Evolutionary conservation across 129 eudicot genomes (phyloP), one percentile per base, ranked within the genome.

Genomic region (Silybum marianum): DNA sequence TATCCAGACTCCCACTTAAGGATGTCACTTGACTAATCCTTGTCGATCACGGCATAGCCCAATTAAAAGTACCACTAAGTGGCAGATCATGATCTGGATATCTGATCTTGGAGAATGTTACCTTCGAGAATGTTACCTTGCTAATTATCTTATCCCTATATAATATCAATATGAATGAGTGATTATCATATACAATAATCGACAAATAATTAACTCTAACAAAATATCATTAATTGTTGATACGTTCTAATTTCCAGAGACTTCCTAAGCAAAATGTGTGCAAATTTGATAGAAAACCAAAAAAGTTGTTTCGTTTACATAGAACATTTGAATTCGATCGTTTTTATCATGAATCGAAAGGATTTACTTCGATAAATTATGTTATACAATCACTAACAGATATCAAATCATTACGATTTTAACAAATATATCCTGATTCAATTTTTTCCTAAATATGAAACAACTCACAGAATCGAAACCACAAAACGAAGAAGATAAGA

Each of bases 341-440:
- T 32, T 30, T 26, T n/a, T 16, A 32, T 30, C 19, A 14, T 69
- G 23, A 69, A 69, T 32, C 3, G 36, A 32, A 32, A 16, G 48
- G 7, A 28, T 32, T 71, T 2, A n/a, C 51, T 21, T 34, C 1
- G 0, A 71, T 18, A 9, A 71, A 71, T 71, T 34, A 70, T 39
- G 39, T 34, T 71, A 14, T 71, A 71, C 8, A 71, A 71, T 71
- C 74, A 71, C 74, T 4, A 70, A 28, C 74, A 14, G 42, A 70
- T 30, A 32, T 16, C 4, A 2, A 32, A 70, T 32, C 25, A 19
- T 16, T 3, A 71, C 8, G 26, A 22, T 6, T 60, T 19, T 60
- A 60, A 60, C 68, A 60, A 19, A 0, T 28, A 58, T 16, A 60
- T 19, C 68, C 68, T n/a, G n/a, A 48, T 16, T 10, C 4, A 16